phyloP scores from a whole-genome alignment of 768 basidiomycete genomes.

The Porpolomopsis calyptriformis region DNA sequence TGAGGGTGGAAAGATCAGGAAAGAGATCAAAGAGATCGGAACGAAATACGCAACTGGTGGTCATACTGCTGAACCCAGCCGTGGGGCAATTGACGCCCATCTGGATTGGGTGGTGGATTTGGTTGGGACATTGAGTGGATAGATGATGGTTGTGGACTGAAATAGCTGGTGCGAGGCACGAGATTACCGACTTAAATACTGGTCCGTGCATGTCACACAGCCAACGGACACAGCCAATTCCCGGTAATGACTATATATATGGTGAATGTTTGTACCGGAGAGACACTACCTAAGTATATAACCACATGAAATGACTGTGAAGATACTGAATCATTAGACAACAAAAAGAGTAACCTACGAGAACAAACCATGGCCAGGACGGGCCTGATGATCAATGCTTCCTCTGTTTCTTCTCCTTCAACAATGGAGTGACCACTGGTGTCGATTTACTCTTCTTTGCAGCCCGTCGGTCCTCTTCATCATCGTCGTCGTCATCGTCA shows the following conservation, averaged over 20 bases:
- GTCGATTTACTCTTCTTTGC: constrained; percentile 21
- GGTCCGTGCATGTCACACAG: neutral
- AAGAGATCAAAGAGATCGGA: constrained; percentile 13
- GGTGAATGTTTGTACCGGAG: too few relatives aligned
- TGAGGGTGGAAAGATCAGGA: constrained; percentile 11
- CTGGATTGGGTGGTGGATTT: constrained; percentile 39
- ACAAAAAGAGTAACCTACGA: neutral
- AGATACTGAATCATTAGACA: neutral
- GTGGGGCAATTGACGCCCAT: constrained; percentile 18
- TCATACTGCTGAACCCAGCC: constrained; percentile 50
- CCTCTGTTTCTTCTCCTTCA: constrained; percentile 22
- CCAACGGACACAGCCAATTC: neutral
- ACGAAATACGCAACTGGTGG: constrained; percentile 39
- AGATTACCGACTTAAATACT: neutral
- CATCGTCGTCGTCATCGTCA: constrained; percentile 14
- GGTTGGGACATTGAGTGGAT: constrained; percentile 28
- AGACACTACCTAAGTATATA: neutral
- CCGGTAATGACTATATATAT: too few relatives aligned
- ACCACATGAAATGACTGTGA: neutral
- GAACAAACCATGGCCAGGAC: neutral
- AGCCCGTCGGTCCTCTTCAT: constrained; percentile 17
- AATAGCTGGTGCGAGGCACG: neutral
- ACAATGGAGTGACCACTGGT: constrained; percentile 10
- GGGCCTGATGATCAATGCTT: constrained; percentile 1
- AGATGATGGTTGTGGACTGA: constrained; percentile 5